Conservation (phyloP, 371 early-diverging fungal genomes). For the Umbelopsis sp. region DNA sequence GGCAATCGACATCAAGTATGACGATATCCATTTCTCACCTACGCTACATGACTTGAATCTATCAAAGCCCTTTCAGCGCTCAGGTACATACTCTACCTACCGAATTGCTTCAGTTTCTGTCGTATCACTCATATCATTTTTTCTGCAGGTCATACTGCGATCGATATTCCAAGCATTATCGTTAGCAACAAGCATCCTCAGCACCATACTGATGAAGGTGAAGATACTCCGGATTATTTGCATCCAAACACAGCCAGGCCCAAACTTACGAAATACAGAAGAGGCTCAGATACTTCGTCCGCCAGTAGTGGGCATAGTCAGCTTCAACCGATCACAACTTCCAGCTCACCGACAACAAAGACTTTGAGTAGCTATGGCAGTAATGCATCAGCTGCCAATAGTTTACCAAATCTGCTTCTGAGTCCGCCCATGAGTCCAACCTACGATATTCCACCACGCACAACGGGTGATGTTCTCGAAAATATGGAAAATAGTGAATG, state of each 20-base stretch:
- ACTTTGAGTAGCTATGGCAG: too few relatives aligned
- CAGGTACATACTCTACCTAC: background rate
- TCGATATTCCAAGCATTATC: background rate
- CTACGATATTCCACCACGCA: background rate
- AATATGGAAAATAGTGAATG: constrained; percentile 5
- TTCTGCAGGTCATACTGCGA: background rate
- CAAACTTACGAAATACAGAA: background rate
- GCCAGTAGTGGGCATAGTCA: too few relatives aligned
- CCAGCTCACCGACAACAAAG: too few relatives aligned
- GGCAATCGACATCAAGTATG: background rate
- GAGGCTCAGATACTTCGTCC: background rate
- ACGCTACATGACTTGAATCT: too few relatives aligned
- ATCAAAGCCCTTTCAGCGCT: too few relatives aligned
- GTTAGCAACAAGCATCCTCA: background rate
- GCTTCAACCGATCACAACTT: too few relatives aligned
- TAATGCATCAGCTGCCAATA: too few relatives aligned
- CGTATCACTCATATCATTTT: background rate
- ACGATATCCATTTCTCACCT: background rate
- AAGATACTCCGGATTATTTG: background rate
- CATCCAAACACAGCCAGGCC: background rate
- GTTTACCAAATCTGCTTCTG: background rate
- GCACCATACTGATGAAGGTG: background rate
- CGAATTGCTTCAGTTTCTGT: too few relatives aligned
- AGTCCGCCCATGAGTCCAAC: background rate
- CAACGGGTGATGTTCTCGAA: background rate